Evolutionary conservation across 2,329 filamentous ascomycete genomes (phyloP), one percentile per base, ranked within the genome.

Genomic region (Fusarium brachygibbosum): DNA sequence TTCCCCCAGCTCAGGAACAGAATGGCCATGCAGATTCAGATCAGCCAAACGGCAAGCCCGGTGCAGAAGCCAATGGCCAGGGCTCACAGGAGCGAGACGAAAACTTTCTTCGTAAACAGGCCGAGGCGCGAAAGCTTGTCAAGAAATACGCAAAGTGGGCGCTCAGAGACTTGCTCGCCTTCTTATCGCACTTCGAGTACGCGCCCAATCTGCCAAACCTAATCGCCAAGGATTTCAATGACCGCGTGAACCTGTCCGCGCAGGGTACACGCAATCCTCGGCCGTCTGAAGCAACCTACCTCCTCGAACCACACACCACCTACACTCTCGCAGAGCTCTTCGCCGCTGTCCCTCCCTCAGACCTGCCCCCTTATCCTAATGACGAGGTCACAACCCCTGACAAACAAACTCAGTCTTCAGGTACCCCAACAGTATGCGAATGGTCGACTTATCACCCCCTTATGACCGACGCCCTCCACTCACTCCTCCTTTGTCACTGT

Each of bases 391-490:
- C 78, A 29, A 77, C 62, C 55, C 75, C 45, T 4, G 31, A 40
- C 12, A 57, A 64, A 9, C 75, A 79, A 16, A 64, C 77, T 6
- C 48, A 60, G 35, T 69, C 80, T 34, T 77, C 82, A 59, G 80
- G 79, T 28, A 75, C 76, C 14, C 40, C 55, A 25, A 23, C 16
- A 37, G 70, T 72, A n/a, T 77, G 74, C 48, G 79, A 81, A 58
- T 72, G 63, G 54, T 69, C 75, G 29, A 96, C 92, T 1, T 96
- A 93, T 76, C 93, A 97, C 74, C 93, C 93, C 0, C 85, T 96
- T 11, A 84, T 97, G 13, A 89, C 89, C 9, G 93, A 97, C 69
- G 91, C 91, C 2, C 85, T 97, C 1, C 93, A 97, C 77, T 90
- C 89, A 6, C 80, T 96, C 3, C 87, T 97, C 11, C 86, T 97